phyloP scores from a whole-genome alignment of 208 protist species.

The Crithidia mellificae region DNA sequence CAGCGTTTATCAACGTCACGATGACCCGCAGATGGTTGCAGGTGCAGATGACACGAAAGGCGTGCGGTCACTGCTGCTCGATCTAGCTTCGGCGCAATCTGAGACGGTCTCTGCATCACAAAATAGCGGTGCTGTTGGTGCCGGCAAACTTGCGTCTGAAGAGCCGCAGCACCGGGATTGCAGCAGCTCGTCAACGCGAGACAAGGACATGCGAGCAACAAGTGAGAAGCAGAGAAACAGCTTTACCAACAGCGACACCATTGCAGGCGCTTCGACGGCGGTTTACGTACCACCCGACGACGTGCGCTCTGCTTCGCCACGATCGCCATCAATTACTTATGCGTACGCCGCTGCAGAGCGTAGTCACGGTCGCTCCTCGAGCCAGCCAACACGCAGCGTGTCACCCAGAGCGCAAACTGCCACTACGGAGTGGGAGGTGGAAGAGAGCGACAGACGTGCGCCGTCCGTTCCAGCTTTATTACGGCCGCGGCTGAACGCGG shows the following conservation, averaged over 20 bases:
- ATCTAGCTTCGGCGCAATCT: slow-evolving; percentile 13
- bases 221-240: neutral
- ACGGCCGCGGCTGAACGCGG: slow-evolving; percentile 16
- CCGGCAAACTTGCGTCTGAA: neutral
- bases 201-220: neutral
- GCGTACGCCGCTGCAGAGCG: neutral
- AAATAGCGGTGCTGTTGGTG: neutral
- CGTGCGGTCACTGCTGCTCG: slow-evolving; percentile 20
- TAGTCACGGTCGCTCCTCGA: neutral
- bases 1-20: no score
- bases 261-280: neutral
- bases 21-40: neutral
- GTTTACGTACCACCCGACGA: slow-evolving; percentile 9
- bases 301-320: slow-evolving; percentile 9
- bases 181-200: neutral
- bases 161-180: neutral
- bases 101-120: neutral
- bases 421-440: neutral
- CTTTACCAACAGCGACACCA: no score
- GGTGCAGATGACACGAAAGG: neutral
- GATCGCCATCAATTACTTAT: slow-evolving; percentile 2
- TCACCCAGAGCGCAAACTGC: no score
- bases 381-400: neutral
- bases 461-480: slow-evolving; percentile 14
- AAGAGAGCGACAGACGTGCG: slow-evolving; percentile 10